Base-by-base conservation (phyloP, 208 protist species). In the Acanthamoeba royreba region DNA sequence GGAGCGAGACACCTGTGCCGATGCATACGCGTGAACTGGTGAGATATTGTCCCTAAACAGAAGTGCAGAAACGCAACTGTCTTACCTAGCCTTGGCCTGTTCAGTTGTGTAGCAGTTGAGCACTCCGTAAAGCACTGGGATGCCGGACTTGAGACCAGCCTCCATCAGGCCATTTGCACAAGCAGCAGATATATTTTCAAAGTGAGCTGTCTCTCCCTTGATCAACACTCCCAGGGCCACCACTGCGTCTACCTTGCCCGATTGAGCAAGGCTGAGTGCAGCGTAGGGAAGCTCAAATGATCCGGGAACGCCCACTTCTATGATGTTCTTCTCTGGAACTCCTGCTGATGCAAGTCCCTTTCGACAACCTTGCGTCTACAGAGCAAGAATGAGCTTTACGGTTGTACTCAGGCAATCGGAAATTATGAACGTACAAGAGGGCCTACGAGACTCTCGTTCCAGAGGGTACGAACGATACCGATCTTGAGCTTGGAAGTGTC, bases 191-290 rank as follows among this genome's bases (percentile, higher is more conserved):
- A 92, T 92, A 33, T 77, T 40, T 43, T 92, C 86, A 72, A 92
- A 92, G 55, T 92, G 86, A 31, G 38, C n/a, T 19, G 86, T 92
- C 86, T 92, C 86, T 22, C 86, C 86, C 86, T 92, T 92, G 86
- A 92, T 92, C 35, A 92, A 38, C 38, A 92, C 86, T 9, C 86
- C 86, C 22, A 92, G 28, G 15, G 25, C 13, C 19, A 92, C n/a
- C n/a, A 92, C 40, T 4, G 52, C 86, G 63, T 92, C 86, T 25
- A 92, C 46, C 61, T 0, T 45, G 17, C 86, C 86, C 19, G 61
- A 79, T 7, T 72, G 38, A 1, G 86, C 86, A 38, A 74, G 28
- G 25, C 43, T 47, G 0, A 40, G 31, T 0, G 86, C 86, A 31
- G 86, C 86, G 63, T 58, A 79, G 45, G 86, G 86, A 7, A 92